Evolutionary conservation across 1,284 basidiomycete species (phyloP).

Genomic region (Ganoderma sinense): DNA sequence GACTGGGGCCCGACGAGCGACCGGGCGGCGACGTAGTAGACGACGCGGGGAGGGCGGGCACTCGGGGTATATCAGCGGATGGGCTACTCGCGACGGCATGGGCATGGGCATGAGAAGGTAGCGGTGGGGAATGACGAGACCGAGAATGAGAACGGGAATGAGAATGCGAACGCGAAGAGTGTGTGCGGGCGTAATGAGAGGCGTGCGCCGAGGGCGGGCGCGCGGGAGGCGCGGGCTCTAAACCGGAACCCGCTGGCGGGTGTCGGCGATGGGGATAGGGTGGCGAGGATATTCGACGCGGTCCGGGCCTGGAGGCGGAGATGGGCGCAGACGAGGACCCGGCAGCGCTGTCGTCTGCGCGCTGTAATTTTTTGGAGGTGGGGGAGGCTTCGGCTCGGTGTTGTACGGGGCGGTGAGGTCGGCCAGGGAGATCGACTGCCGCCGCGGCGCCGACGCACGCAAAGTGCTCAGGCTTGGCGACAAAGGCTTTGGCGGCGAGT

Average conservation of each 20-base stretch:
- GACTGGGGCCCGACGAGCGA: conserved; percentile 4
- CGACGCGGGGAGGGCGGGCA: conserved; percentile 5
- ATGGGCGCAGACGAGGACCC: conserved; percentile 60
- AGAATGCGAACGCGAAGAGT: background rate
- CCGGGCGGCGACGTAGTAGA: conserved; percentile 5
- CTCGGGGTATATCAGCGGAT: conserved; percentile 12
- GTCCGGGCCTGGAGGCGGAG: conserved; percentile 42
- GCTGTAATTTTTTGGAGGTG: conserved; percentile 55
- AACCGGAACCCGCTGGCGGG: conserved; percentile 29
- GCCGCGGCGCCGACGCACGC: conserved; percentile 23
- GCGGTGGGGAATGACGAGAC: background rate
- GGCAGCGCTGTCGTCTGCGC: conserved; percentile 58
- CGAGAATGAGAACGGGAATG: conserved; percentile 9
- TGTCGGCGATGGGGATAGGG: conserved; percentile 35
- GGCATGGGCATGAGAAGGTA: background rate
- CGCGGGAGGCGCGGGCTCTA: conserved; percentile 18
- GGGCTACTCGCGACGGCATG: conserved; percentile 3
- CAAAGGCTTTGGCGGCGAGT: conserved; percentile 13
- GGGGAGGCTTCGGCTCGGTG: conserved; percentile 26
- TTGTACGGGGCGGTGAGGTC: conserved; percentile 41
- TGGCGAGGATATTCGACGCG: conserved; percentile 31
- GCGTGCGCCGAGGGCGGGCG: conserved; percentile 8
- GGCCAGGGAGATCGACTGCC: conserved; percentile 44
- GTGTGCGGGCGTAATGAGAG: background rate
- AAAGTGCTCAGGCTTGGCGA: conserved; percentile 30